These are phyloP conservation scores for Lipomyces yamanashiensis DNA, from an alignment of 805 yeast genomes.

Conservation along the genomic window DNA sequence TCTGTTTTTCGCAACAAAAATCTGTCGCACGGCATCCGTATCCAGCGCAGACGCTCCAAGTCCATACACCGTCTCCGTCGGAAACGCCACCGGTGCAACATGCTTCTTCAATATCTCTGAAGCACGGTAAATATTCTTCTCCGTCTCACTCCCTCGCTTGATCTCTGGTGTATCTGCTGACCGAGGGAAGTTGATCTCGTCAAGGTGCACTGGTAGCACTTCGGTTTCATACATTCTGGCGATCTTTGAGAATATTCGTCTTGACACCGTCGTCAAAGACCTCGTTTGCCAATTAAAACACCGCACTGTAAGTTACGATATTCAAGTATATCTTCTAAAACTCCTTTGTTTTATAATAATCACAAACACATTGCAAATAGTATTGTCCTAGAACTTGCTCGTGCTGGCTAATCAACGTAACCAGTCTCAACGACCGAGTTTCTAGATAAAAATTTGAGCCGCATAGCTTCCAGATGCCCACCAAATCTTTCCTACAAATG, in stretches of 20 bases:
- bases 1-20: constrained; percentile 86
- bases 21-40: constrained; percentile 73
- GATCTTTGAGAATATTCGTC: not conserved
- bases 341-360: no score
- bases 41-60: constrained; percentile 84
- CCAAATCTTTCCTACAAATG: not conserved
- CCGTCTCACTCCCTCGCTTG: constrained; percentile 3
- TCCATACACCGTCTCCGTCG: constrained; percentile 97
- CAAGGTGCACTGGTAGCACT: constrained; percentile 17
- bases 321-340: no score
- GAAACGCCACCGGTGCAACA: constrained; percentile 80
- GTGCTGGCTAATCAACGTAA: no score
- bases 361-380: no score
- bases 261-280: not conserved
- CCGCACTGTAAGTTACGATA: no score
- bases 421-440: no score
- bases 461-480: not conserved
- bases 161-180: constrained; percentile 19
- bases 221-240: not conserved
- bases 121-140: constrained; percentile 50
- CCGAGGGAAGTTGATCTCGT: constrained; percentile 20
- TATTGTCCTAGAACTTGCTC: no score
- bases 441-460: constrained; percentile 2
- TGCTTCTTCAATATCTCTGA: constrained; percentile 57
- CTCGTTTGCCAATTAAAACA: not conserved